Conservation (phyloP, 306 rosid genomes). For the peach (Prunus persica) region Prunus_persica_NCBIv2 NC_034011.1:24920501-24921000, state of each 20-base stretch:
- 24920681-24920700: slow-evolving; percentile 88
- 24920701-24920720: slow-evolving; percentile 92
- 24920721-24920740: slow-evolving; percentile 96
- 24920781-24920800: slow-evolving; percentile 89
- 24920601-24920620: not conserved
- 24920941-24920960: slow-evolving; percentile 6
- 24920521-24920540: slow-evolving; percentile 15
- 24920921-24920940: slow-evolving; percentile 9
- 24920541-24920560: not conserved
- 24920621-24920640: slow-evolving; percentile 98
- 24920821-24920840: slow-evolving; percentile 97
- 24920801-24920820: slow-evolving; percentile 91
- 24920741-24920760: slow-evolving; percentile 95
- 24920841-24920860: slow-evolving; percentile 87
- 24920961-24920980: not conserved
- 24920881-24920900: slow-evolving; percentile 46
- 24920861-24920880: slow-evolving; percentile 78
- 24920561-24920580: not conserved
- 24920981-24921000: slow-evolving; percentile 36
- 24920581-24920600: slow-evolving; percentile 1
- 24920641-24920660: slow-evolving; percentile 94
- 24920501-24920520: slow-evolving; percentile 8
- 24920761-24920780: slow-evolving; percentile 90
- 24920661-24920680: slow-evolving; percentile 80
- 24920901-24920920: not conserved